Base-by-base conservation (phyloP, 768 basidiomycete species). In the Sporobolomyces roseus region DNA sequence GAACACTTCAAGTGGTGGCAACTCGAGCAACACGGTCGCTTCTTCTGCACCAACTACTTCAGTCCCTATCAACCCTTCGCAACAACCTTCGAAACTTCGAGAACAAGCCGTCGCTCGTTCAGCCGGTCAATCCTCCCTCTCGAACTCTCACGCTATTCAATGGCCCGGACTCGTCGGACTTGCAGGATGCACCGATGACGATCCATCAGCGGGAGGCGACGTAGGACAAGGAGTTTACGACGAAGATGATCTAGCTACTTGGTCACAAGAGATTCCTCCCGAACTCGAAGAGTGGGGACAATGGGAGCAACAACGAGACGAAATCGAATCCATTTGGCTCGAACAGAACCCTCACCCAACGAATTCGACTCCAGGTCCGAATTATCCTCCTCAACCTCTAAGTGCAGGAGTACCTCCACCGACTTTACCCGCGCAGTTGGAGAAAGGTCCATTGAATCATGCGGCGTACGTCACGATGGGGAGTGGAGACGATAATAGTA, bases 371-470 rank as follows among this genome's bases (percentile, higher is more conserved):
- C 53, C 66, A 12, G 54, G 60, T 32, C 73, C 73, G 2, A 41
- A 70, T 9, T 50, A 59, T 17, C 72, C 71, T 3, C 60, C 72
- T 23, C 68, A 65, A 27, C 63, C 66, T 7, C 6, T 33, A 27
- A 53, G 38, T 30, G 65, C 54, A 29, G 65, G 49, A n/a, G 67
- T 71, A 2, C 87, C 88, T 27, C 93, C 96, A 3, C 93, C 96
- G 1, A 81, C 83, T 2, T 83, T 98, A 50, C 96, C 96, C 0
- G 81, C 93, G 1, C 91, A 97, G 75, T 81, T 99, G 48, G 93
- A 98, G 76, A 93, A 92, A 75, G 86, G 96, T 55, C 96, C 97
- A 65, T 80, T 99, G 68, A 98, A 98, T 73, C 74, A 74, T 32
- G 75, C 76, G 23, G 72, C 76, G 41, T 72, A 74, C 33, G 77